Conservation (phyloP, 2,329 filamentous ascomycete genomes). For the Hansfordia pulvinata region DNA sequence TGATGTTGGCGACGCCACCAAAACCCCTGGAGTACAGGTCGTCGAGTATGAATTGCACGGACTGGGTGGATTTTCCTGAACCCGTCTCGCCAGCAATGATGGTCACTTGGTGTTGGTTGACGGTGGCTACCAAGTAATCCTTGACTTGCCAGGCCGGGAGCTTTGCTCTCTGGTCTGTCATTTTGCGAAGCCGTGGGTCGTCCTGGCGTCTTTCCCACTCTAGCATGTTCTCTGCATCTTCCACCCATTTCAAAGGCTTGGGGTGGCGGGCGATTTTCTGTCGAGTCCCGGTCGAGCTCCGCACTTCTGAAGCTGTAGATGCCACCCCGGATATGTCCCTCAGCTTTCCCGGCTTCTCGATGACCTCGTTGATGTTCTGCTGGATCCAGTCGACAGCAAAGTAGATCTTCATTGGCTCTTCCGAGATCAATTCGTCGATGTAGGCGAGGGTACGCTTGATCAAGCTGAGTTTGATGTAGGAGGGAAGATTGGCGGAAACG, state of each 20-base stretch:
- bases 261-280: conserved; percentile 30
- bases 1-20: conserved; percentile 71
- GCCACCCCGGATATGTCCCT: conserved; percentile 73
- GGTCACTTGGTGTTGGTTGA: conserved; percentile 70
- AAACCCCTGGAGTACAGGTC: conserved; percentile 68
- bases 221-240: conserved; percentile 44
- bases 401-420: conserved; percentile 82
- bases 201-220: conserved; percentile 59
- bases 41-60: conserved; percentile 89
- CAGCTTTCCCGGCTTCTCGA: conserved; percentile 72
- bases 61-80: conserved; percentile 93
- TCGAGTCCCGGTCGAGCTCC: conserved; percentile 13
- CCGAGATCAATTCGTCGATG: conserved; percentile 55
- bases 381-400: conserved; percentile 87
- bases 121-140: conserved; percentile 62
- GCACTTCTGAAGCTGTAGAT: conserved; percentile 48
- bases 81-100: conserved; percentile 97
- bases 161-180: conserved; percentile 57
- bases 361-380: conserved; percentile 65
- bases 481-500: conserved; percentile 59
- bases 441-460: conserved; percentile 64
- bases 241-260: conserved; percentile 49
- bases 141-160: conserved; percentile 82
- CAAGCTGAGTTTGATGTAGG: conserved; percentile 86
- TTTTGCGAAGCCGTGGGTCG: conserved; percentile 53